These are phyloP conservation scores for Cyclotella atomus DNA, from an alignment of 108 stramenopile species.

Conservation along the genomic window DNA sequence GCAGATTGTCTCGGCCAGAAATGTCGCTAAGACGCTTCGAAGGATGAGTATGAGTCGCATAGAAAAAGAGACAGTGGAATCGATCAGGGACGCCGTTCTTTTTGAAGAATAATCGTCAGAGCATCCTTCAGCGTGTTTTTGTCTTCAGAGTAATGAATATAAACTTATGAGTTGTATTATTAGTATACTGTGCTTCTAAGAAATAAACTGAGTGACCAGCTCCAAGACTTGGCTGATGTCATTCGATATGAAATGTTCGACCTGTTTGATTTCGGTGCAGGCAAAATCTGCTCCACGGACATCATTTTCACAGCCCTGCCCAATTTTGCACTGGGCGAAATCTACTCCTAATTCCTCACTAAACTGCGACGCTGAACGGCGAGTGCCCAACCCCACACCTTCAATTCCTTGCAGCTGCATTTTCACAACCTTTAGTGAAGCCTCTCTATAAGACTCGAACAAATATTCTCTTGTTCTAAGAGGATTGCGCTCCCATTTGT, in stretches of 20 bases:
- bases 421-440: conserved; percentile 22
- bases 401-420: conserved; percentile 28
- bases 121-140: background rate
- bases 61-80: background rate
- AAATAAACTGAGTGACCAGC: too few relatives aligned
- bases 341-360: conserved; percentile 52
- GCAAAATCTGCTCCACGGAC: background rate
- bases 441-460: conserved; percentile 8
- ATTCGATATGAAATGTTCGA: too few relatives aligned
- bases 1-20: background rate
- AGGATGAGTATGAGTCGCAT: background rate
- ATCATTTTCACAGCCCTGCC: background rate
- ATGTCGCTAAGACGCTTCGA: background rate
- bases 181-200: too few relatives aligned
- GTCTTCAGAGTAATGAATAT: too few relatives aligned
- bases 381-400: conserved; percentile 43
- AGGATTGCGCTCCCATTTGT: conserved; percentile 68
- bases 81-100: background rate
- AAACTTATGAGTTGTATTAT: too few relatives aligned
- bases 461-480: conserved; percentile 7
- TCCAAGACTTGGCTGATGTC: too few relatives aligned
- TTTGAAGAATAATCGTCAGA: background rate
- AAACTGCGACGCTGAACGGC: conserved; percentile 53
- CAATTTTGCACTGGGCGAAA: conserved; percentile 37
- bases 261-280: too few relatives aligned